Evolutionary conservation across 1,284 basidiomycete genomes (phyloP), one percentile per base, ranked within the genome.

Genomic region (Rhodotorula sp.): DNA sequence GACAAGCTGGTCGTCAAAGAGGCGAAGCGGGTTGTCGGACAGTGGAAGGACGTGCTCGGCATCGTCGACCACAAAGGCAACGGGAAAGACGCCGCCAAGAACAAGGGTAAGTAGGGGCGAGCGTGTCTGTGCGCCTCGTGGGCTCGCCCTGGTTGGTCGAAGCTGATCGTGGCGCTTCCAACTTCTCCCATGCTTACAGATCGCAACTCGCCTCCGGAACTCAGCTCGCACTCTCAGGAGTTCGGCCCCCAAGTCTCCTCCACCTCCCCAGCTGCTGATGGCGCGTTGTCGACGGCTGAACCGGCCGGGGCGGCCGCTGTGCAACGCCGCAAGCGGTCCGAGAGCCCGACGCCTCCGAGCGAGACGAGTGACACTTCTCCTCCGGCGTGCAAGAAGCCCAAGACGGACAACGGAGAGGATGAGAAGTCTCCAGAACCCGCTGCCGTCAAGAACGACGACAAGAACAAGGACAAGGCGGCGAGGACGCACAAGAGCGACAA

Each of bases 11-110:
- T 97, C 6, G 81, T 91, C 3, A 88, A 91, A 67, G 84, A 92
- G 3, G 92, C 95, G 16, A 96, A 96, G 81, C 91, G 93, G 77
- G 85, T 97, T 49, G 95, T 98, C 61, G 91, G 89, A 82, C 89
- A 90, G 80, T 71, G 76, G 72, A 62, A 52, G 67, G 39, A 18
- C 2, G 65, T n/a, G 18, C 31, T 61, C 3, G 64, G 63, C 2
- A 7, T 26, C 7, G 16, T 58, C 62, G 48, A 51, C 69, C 18
- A 34, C 43, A 39, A 31, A 29, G n/a, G n/a, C 3, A 4, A 21
- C 10, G n/a, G 21, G 26, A 12, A 10, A 7, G 16, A 15, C 47
- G 26, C 46, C n/a, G 43, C 16, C 46, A 7, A 14, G 39, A 43
- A 43, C 10, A 43, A 43, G 39, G 39, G 39, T 43, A 43, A 43